phyloP scores from a whole-genome alignment of 163 green algal species.

The Volvox carteri region DNA sequence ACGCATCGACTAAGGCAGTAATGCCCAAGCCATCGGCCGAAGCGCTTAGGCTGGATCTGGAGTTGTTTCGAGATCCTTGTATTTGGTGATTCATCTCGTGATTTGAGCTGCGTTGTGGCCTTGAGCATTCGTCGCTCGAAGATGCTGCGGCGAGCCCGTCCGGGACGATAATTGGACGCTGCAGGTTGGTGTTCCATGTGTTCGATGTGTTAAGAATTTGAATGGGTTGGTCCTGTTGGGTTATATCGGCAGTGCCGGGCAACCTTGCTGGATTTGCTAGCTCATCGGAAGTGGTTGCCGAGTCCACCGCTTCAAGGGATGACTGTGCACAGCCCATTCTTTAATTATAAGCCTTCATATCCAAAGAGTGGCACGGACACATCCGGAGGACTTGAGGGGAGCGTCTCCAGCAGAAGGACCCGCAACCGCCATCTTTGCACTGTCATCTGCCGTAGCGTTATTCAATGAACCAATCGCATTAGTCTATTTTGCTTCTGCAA shows the following conservation, averaged over 20 bases:
- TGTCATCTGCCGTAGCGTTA: too few species aligned
- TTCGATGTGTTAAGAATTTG: too few species aligned
- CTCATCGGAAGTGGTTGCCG: background rate
- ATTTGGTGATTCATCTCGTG: too few species aligned
- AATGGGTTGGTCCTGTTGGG: background rate
- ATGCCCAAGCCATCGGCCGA: too few species aligned
- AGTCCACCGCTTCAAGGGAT: background rate
- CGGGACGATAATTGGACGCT: background rate
- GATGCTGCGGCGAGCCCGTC: background rate
- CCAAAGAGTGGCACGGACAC: too few species aligned
- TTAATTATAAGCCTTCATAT: background rate
- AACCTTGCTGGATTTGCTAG: background rate
- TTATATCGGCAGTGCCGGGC: background rate
- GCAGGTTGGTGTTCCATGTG: background rate
- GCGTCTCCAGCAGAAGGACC: too few species aligned
- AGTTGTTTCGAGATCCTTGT: background rate
- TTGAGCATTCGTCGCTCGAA: background rate
- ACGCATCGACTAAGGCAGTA: too few species aligned
- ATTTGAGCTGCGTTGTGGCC: background rate
- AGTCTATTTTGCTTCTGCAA: too few species aligned
- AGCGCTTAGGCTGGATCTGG: too few species aligned
- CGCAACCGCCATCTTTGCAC: too few species aligned
- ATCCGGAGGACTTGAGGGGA: too few species aligned
- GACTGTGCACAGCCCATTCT: constrained; percentile 3
- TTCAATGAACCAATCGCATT: too few species aligned